Conservation (phyloP, 495 filamentous ascomycete species). For the Hypoxylon lienhwacheense region DNA sequence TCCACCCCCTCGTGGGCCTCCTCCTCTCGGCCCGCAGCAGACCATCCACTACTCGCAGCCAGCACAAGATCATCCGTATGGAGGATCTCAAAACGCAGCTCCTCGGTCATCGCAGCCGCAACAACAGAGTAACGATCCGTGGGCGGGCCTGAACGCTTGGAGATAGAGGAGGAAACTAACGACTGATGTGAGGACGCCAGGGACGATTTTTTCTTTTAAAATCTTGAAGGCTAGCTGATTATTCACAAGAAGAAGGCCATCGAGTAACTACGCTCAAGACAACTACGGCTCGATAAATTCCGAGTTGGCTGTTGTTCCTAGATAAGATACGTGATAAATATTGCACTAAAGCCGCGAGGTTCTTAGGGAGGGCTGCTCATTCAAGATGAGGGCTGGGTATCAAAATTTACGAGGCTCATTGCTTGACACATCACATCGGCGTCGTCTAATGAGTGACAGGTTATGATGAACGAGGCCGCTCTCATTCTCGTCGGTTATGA, state of each 20-base stretch:
- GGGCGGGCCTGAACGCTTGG: slow-evolving; percentile 86
- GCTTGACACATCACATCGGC: not conserved
- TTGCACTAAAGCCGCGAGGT: slow-evolving; percentile 14
- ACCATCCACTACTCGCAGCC: slow-evolving; percentile 59
- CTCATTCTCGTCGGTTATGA: not conserved
- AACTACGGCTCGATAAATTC: not conserved
- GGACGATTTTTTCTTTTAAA: slow-evolving; percentile 13
- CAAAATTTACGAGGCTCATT: slow-evolving; percentile 2
- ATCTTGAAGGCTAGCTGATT: slow-evolving; percentile 14
- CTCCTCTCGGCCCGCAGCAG: slow-evolving; percentile 71
- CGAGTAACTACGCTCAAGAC: slow-evolving; percentile 11
- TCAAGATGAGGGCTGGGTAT: slow-evolving; percentile 1
- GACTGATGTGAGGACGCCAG: slow-evolving; percentile 18
- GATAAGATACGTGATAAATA: slow-evolving; percentile 12
- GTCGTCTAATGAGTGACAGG: not conserved
- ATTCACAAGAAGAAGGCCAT: slow-evolving; percentile 1
- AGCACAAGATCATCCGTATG: slow-evolving; percentile 45
- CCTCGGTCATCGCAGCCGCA: slow-evolving; percentile 53
- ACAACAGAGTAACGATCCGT: slow-evolving; percentile 62
- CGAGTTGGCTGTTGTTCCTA: slow-evolving; percentile 2
- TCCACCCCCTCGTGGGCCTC: slow-evolving; percentile 82
- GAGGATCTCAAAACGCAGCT: slow-evolving; percentile 29
- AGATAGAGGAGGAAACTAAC: slow-evolving; percentile 54
- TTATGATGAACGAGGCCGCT: not conserved
- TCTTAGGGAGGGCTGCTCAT: not conserved